Evolutionary conservation across 257 asterid species (phyloP), one percentile per base, ranked within the genome.

Genomic region (Osmanthus fragrans): DNA sequence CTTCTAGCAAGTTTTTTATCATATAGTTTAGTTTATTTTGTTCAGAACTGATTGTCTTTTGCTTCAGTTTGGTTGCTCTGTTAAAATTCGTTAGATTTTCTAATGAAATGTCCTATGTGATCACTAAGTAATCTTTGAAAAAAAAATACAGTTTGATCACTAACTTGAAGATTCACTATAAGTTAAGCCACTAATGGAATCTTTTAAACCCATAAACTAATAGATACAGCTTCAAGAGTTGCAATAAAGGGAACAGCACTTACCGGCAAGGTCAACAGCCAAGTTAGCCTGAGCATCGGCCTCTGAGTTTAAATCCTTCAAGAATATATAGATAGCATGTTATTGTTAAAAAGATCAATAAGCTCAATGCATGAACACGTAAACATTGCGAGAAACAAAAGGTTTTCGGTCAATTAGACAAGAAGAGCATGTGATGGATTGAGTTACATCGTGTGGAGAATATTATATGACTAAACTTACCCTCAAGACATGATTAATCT

Each of bases 211-310:
- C 65, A n/a, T 5, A 8, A 58, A 70, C 54, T 5, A 10, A 39
- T 32, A 70, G 30, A 45, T 56, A 56, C 30, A 47, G 75, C 45
- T 64, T 68, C 32, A 21, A 23, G n/a, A 74, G 29, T 40, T 10
- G 65, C 4, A 29, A n/a, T 47, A 47, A 47, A 47, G 45, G 15
- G 18, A 74, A 30, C 4, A 42, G 68, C 37, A 36, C 78, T 87
- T 42, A 92, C 99, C 99, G 56, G 92, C 88, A 74, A 94, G 97
- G 23, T 92, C 90, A 16, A 90, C 96, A 12, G 90, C 99, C 88
- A 94, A 88, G 89, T 91, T 94, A 70, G 32, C 74, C 18, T 39
- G 47, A 7, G 33, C 32, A 39, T 70, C 74, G 0, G 74, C 74
- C 73, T 37, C 74, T 3, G 97, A 70, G 33, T 70, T 15, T 9